Conservation (phyloP, 2,329 filamentous ascomycete genomes). For the Talaromyces sp. region DNA sequence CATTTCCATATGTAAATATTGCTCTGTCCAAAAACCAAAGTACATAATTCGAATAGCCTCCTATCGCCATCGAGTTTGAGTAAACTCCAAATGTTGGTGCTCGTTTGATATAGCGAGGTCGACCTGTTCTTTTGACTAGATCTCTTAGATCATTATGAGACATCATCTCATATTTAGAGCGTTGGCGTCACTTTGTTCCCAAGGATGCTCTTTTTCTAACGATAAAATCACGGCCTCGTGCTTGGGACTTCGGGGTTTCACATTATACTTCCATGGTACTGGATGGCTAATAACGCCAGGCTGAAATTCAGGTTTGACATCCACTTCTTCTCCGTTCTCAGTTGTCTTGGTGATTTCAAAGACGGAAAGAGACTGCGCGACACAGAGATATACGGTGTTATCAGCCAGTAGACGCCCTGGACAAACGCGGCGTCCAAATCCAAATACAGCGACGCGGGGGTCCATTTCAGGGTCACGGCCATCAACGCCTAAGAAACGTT, state of each 20-base stretch:
- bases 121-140: no score
- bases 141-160: no score
- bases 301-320: constrained; percentile 39
- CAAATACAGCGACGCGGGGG: constrained; percentile 35
- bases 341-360: constrained; percentile 48
- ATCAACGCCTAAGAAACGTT: constrained; percentile 41
- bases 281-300: constrained; percentile 39
- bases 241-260: not conserved
- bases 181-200: constrained; percentile 6
- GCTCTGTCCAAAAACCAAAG: no score
- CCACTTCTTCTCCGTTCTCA: constrained; percentile 42
- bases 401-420: constrained; percentile 48
- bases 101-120: no score
- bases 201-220: constrained; percentile 3
- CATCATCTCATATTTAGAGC: no score
- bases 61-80: no score
- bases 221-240: constrained; percentile 5
- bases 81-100: no score
- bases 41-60: no score
- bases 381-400: constrained; percentile 43
- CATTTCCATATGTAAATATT: no score
- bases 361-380: constrained; percentile 50
- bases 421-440: constrained; percentile 49
- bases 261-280: constrained; percentile 7
- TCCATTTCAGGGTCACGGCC: constrained; percentile 40